Evolutionary conservation across 352 stramenopile species (phyloP).

Genomic region (Aphanomyces cochlioides): DNA sequence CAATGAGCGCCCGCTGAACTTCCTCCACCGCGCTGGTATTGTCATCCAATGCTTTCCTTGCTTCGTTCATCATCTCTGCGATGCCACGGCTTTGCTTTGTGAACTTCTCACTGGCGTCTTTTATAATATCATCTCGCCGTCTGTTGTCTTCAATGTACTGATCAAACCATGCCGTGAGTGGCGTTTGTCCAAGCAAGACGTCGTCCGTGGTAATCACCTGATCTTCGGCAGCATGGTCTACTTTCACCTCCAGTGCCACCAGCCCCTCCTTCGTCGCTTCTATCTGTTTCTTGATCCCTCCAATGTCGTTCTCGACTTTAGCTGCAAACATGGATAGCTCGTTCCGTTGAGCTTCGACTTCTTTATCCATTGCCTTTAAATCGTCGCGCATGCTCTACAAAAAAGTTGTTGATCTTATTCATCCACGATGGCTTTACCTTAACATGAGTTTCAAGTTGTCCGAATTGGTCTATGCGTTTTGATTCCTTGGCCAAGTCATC

Average conservation of each 20-base stretch:
- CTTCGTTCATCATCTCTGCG: conserved; percentile 84
- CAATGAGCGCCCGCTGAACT: conserved; percentile 67
- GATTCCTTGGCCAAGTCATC: conserved; percentile 55
- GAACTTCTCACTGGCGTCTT: conserved; percentile 78
- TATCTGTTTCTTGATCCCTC: conserved; percentile 54
- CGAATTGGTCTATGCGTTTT: conserved; percentile 54
- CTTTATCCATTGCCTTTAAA: conserved; percentile 43
- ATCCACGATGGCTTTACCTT: conserved; percentile 9
- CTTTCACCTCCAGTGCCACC: conserved; percentile 79
- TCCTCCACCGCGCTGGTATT: conserved; percentile 83
- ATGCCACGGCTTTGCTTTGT: conserved; percentile 75
- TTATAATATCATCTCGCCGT: conserved; percentile 69
- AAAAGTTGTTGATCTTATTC: not conserved
- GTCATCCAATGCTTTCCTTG: conserved; percentile 70
- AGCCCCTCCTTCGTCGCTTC: conserved; percentile 76
- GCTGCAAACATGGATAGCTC: conserved; percentile 51
- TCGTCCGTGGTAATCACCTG: conserved; percentile 75
- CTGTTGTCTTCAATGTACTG: conserved; percentile 60
- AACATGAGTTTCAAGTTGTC: conserved; percentile 18
- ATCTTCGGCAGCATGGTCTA: conserved; percentile 79
- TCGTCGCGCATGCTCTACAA: conserved; percentile 41
- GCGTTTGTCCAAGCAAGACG: conserved; percentile 71
- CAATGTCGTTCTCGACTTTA: conserved; percentile 50
- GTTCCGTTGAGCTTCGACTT: conserved; percentile 43
- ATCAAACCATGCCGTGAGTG: conserved; percentile 80